phyloP scores from a whole-genome alignment of 2,329 filamentous ascomycete species.

The Penicillium olsonii region DNA sequence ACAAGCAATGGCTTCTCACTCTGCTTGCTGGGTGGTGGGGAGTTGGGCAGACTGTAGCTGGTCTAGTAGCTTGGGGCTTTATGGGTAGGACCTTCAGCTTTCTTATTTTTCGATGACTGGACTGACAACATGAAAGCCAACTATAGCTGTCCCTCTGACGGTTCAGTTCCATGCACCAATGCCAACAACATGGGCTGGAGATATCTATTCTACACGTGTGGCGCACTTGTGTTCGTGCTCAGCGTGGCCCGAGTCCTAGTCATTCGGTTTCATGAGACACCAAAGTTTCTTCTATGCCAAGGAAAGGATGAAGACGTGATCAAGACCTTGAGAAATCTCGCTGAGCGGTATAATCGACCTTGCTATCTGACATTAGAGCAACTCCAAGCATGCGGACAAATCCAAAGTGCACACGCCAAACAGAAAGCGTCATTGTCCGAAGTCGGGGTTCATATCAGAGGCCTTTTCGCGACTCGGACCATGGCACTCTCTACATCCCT shows the following conservation, averaged over 20 bases:
- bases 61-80: slow-evolving; percentile 58
- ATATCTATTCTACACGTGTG: slow-evolving; percentile 57
- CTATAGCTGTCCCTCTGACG: slow-evolving; percentile 50
- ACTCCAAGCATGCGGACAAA: slow-evolving; percentile 49
- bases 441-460: slow-evolving; percentile 58
- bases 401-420: neutral
- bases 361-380: slow-evolving; percentile 54
- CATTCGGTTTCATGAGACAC: slow-evolving; percentile 57
- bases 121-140: neutral
- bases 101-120: neutral
- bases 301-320: slow-evolving; percentile 56
- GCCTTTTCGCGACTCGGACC: slow-evolving; percentile 63
- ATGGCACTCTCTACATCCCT: slow-evolving; percentile 63
- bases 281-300: slow-evolving; percentile 58
- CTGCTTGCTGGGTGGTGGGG: slow-evolving; percentile 40
- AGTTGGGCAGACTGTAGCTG: slow-evolving; percentile 53
- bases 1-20: slow-evolving; percentile 61
- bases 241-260: slow-evolving; percentile 55
- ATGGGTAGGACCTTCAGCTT: slow-evolving; percentile 29
- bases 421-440: slow-evolving; percentile 15
- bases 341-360: slow-evolving; percentile 54
- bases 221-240: slow-evolving; percentile 57
- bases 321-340: slow-evolving; percentile 51
- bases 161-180: slow-evolving; percentile 50
- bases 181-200: slow-evolving; percentile 59